A percentile compares a stretch with the other conserved stretches of the same genome.
These are phyloP conservation scores for Sugiyamaella americana DNA, from an alignment of 805 yeast species.

Conservation along the genomic window DNA sequence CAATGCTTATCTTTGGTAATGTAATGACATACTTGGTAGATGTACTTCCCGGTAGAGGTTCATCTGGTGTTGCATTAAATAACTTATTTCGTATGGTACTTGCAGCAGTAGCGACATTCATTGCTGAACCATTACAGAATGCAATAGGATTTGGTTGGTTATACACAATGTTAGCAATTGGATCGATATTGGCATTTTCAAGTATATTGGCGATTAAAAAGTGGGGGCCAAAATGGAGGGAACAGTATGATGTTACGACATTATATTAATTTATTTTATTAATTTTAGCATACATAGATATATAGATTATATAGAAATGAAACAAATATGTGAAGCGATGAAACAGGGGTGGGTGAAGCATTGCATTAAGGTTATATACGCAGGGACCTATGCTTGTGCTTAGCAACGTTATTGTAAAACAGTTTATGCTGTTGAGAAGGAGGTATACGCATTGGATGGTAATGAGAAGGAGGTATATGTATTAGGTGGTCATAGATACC, in stretches of 20 bases:
- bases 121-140: constrained; percentile 59
- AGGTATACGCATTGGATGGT: too few species aligned
- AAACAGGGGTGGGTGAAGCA: too few species aligned
- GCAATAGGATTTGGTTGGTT: constrained; percentile 71
- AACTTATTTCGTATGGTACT: constrained; percentile 65
- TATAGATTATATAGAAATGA: too few species aligned
- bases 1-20: constrained; percentile 78
- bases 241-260: constrained; percentile 36
- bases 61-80: constrained; percentile 81
- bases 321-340: too few species aligned
- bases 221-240: constrained; percentile 38
- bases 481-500: too few species aligned
- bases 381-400: too few species aligned
- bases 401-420: too few species aligned
- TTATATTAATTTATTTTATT: constrained; percentile 32
- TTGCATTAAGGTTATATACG: too few species aligned
- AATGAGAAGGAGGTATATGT: too few species aligned
- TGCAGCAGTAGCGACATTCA: constrained; percentile 72
- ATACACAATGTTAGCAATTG: constrained; percentile 58
- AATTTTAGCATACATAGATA: too few species aligned
- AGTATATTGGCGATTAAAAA: constrained; percentile 31
- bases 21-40: constrained; percentile 78
- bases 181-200: constrained; percentile 18
- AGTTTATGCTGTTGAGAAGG: too few species aligned
- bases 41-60: constrained; percentile 79